Evolutionary conservation across 768 basidiomycete genomes (phyloP), one percentile per base, ranked within the genome.

Genomic region (Trametes sanguinea): DNA sequence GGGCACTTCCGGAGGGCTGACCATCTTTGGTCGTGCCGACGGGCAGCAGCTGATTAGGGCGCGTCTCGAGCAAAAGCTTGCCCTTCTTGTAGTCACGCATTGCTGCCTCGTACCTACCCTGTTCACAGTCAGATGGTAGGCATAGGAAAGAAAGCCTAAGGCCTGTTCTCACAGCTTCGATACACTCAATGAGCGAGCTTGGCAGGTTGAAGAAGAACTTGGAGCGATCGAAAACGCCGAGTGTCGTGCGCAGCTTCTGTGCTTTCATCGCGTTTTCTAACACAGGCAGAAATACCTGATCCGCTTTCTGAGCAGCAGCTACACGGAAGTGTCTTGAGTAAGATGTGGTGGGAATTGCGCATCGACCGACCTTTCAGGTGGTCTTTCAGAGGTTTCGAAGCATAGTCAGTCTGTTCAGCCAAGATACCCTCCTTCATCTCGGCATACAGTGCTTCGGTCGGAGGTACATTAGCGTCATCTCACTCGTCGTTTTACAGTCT

Each of bases 191-290:
- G 27, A 99, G 85, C 48, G 89, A 88, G 33, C 90, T 89, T 0
- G 97, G 96, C n/a, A 99, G 82, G 69, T 96, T 98, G 83, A 98
- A 98, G 75, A 98, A 93, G 82, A 98, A 99, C 69, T 95, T 96
- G 53, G 93, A 95, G 45, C 94, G 84, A 67, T 98, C 96, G 65
- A 99, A 98, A 17, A 98, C 93, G 37, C 93, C 90, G 6, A 98
- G 84, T 0, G 97, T 98, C 0, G 90, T 92, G 40, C 92, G 88
- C 4, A 99, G 78, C 73, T 95, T 93, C 70, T 94, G 88, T 13
- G 96, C 94, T 71, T 98, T 98, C 35, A 92, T 88, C 3, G 95
- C 87, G 65, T 98, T 98, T 72, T 98, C 96, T 44, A 99, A 81
- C 32, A 98, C 92, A 1, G 97, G 97, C 2, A 98, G 82, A 74